Percentiles rank a stretch among this genome's conserved stretches.
These are phyloP conservation scores for Cylindricascospora bacillispora DNA, from an alignment of 1,139 yeast species.

Conservation along the genomic window DNA sequence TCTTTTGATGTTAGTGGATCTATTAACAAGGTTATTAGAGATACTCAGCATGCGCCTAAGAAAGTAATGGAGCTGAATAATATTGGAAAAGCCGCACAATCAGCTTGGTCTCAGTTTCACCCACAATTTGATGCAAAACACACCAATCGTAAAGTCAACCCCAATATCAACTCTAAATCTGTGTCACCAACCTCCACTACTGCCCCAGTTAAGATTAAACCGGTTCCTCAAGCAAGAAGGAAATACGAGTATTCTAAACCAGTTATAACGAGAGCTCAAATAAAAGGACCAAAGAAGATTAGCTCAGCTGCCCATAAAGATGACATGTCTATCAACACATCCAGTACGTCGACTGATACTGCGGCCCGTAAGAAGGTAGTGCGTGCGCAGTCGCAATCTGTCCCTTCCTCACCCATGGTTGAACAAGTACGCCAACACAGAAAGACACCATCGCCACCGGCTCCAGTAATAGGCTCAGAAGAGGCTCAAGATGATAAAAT, in stretches of 20 bases:
- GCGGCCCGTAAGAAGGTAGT: background rate
- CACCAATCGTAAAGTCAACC: background rate
- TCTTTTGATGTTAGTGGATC: conserved; percentile 1
- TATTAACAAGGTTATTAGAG: conserved; percentile 4
- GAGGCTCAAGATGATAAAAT: conserved; percentile 3
- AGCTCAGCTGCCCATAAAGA: background rate
- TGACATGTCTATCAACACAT: background rate
- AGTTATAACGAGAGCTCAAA: conserved; percentile 12
- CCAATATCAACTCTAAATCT: too few species aligned
- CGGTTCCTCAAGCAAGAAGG: conserved; percentile 2
- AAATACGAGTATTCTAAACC: conserved; percentile 16
- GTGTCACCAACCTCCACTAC: background rate
- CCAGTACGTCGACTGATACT: conserved; percentile 2
- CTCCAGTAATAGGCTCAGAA: background rate
- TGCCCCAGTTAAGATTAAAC: background rate
- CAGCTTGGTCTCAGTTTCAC: conserved; percentile 11
- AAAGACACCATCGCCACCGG: background rate
- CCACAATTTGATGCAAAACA: conserved; percentile 3
- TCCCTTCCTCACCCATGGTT: conserved; percentile 3
- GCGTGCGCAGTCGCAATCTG: conserved; percentile 1
- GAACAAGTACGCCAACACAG: conserved; percentile 1
- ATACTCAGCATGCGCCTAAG: background rate
- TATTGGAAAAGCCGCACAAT: conserved; percentile 12
- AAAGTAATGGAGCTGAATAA: conserved; percentile 9
- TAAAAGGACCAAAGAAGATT: conserved; percentile 5